These are phyloP conservation scores for Pythium brassicae DNA, from an alignment of 352 stramenopile genomes.

Conservation along the genomic window DNA sequence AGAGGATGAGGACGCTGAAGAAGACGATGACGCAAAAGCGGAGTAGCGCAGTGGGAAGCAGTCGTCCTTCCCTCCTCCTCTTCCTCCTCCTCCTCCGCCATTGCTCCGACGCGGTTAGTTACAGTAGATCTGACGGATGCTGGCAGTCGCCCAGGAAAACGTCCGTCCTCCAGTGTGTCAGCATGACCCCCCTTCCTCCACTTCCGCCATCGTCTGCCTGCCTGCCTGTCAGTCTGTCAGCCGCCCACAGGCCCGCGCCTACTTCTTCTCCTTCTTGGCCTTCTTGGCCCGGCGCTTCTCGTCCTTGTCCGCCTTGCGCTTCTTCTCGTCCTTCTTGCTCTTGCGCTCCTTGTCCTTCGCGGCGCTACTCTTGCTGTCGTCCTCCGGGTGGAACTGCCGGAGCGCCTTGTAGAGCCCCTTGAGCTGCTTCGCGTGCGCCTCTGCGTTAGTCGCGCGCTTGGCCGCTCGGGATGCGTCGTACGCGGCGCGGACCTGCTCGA, in stretches of 20 bases:
- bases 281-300: conserved; percentile 53
- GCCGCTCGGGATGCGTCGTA: conserved; percentile 32
- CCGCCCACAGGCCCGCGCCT: too few species aligned
- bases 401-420: conserved; percentile 87
- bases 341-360: conserved; percentile 40
- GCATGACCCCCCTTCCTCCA: conserved; percentile 14
- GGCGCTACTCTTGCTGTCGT: too few species aligned
- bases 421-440: conserved; percentile 54
- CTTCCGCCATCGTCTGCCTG: too few species aligned
- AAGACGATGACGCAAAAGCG: too few species aligned
- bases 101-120: not conserved
- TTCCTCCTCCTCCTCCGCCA: too few species aligned
- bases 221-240: too few species aligned
- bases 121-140: not conserved
- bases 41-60: too few species aligned
- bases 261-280: conserved; percentile 59
- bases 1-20: conserved; percentile 21
- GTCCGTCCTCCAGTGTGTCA: too few species aligned
- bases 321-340: conserved; percentile 64
- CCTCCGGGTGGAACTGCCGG: conserved; percentile 75
- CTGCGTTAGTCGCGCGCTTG: conserved; percentile 25
- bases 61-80: too few species aligned
- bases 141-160: not conserved
- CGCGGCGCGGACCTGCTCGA: conserved; percentile 31
- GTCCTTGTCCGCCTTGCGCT: conserved; percentile 37